These are phyloP conservation scores for Caulochytrium protostelioides DNA, from an alignment of 371 early-diverging fungal species.

Conservation along the genomic window DNA sequence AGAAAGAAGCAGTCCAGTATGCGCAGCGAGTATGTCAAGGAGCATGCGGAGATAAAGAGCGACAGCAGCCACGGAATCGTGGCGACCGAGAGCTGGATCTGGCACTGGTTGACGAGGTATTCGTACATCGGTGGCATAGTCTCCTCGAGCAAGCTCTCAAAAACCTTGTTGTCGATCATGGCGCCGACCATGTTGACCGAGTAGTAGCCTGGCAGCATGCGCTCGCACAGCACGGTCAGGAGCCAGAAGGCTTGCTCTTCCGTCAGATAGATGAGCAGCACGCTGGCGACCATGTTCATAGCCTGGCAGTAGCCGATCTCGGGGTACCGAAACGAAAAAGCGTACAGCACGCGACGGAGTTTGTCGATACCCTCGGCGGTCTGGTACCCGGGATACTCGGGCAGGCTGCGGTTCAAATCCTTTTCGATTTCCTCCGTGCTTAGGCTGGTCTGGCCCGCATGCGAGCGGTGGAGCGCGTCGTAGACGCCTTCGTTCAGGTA, in stretches of 20 bases:
- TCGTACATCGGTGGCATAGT: conserved; percentile 36
- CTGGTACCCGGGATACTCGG: conserved; percentile 86
- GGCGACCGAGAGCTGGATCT: conserved; percentile 83
- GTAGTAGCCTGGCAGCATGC: conserved; percentile 82
- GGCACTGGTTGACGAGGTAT: conserved; percentile 54
- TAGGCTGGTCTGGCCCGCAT: conserved; percentile 33
- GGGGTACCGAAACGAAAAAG: conserved; percentile 24
- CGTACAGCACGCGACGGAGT: conserved; percentile 60
- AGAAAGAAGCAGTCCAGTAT: conserved; percentile 69
- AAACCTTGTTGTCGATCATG: conserved; percentile 76
- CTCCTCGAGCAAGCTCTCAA: conserved; percentile 50
- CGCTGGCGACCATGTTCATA: conserved; percentile 92
- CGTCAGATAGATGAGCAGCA: conserved; percentile 70
- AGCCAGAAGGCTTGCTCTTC: conserved; percentile 95
- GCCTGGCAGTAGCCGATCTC: conserved; percentile 96
- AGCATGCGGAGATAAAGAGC: conserved; percentile 81
- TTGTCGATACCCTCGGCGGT: conserved; percentile 69
- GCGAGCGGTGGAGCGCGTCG: conserved; percentile 41
- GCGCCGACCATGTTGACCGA: conserved; percentile 93
- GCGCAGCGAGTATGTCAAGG: conserved; percentile 60
- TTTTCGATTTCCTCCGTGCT: conserved; percentile 92
- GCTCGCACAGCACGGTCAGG: conserved; percentile 64
- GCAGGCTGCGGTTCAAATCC: conserved; percentile 72
- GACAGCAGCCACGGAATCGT: conserved; percentile 91
- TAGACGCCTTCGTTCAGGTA: conserved; percentile 63